phyloP scores from a whole-genome alignment of 352 stramenopile genomes.

The Thraustochytrium striatum region DNA sequence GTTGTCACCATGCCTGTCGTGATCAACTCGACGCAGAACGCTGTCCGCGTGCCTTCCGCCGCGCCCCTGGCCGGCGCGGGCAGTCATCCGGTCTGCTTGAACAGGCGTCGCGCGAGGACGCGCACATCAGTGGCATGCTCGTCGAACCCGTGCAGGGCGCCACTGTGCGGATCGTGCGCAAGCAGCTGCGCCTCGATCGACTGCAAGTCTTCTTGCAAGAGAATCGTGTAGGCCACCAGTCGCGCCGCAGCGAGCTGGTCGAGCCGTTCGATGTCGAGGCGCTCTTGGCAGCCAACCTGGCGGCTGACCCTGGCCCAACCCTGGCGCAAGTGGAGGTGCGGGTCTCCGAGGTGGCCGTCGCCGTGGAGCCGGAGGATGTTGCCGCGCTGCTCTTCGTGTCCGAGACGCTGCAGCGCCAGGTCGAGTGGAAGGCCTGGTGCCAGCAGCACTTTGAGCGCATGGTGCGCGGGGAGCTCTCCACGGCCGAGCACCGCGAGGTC shows the following conservation, averaged over 20 bases:
- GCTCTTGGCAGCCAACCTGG: constrained; percentile 35
- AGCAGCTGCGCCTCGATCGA: constrained; percentile 5
- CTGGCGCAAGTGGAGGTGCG: constrained; percentile 18
- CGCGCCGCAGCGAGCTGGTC: background rate
- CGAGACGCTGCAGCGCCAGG: constrained; percentile 2
- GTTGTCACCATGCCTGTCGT: background rate
- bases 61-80: background rate
- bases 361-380: background rate
- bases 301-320: constrained; percentile 20
- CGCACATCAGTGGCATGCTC: background rate
- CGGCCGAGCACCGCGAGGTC: background rate
- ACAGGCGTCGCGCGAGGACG: background rate
- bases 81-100: background rate
- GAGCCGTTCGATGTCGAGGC: background rate
- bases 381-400: background rate
- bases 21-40: background rate
- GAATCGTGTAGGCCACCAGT: background rate
- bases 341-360: background rate
- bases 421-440: constrained; percentile 40
- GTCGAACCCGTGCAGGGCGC: constrained; percentile 37
- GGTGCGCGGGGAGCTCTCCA: constrained; percentile 11
- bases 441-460: background rate
- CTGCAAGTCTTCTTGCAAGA: constrained; percentile 30
- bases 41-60: background rate
- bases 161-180: constrained; percentile 34